Evolutionary conservation across 495 filamentous ascomycete species (phyloP), one percentile per base, ranked within the genome.

Genomic region (Rhypophila decipiens): DNA sequence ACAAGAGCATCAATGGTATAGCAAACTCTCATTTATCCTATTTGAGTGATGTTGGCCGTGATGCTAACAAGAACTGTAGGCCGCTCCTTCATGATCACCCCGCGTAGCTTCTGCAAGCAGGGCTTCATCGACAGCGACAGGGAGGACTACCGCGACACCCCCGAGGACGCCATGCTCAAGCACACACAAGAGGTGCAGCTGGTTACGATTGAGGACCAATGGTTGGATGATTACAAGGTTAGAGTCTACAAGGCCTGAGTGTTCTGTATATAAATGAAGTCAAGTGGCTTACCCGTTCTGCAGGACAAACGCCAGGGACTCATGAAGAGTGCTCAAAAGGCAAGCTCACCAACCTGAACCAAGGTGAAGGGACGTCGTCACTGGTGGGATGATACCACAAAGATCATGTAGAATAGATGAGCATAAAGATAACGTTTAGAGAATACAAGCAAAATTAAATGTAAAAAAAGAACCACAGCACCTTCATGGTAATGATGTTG

Each of bases 1-100:
- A 68, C 50, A 44, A 56, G 35, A 56, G 53, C 5, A 59, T 68
- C 21, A 66, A 64, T 39, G 65, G 62, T 63, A 29, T n/a, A n/a
- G n/a, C n/a, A n/a, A n/a, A n/a, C n/a, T n/a, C n/a, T n/a, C 1
- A 45, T 41, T 3, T 24, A 9, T 5, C n/a, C n/a, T n/a, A n/a
- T n/a, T n/a, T n/a, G n/a, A n/a, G n/a, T n/a, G n/a, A n/a, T n/a
- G n/a, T n/a, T n/a, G n/a, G n/a, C n/a, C n/a, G n/a, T n/a, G n/a
- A n/a, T n/a, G n/a, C n/a, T n/a, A n/a, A n/a, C n/a, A n/a, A n/a
- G n/a, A n/a, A n/a, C n/a, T n/a, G 10, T 27, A 53, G 51, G 51
- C 12, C 46, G 37, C 15, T 54, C 51, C 8, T 31, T 54, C 15
- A 54, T 54, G 51, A 54, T 54, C 19, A 41, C 24, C 11, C 46